A percentile compares a stretch with the other conserved stretches of the same genome.
These are phyloP conservation scores for Candida oleophila DNA, from an alignment of 805 yeast species.

Conservation along the genomic window DNA sequence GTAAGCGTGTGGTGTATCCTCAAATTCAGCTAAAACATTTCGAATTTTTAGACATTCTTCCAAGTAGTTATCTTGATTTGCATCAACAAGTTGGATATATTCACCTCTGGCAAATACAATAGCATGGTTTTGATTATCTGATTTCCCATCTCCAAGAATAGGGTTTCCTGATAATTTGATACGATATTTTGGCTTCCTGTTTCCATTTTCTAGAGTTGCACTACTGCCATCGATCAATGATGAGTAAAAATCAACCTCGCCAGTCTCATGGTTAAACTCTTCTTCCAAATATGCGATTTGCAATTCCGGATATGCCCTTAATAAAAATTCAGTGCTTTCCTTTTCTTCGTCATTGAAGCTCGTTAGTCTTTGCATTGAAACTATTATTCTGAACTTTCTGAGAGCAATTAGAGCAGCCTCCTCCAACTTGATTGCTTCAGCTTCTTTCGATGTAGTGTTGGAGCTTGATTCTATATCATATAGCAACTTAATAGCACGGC, in stretches of 20 bases:
- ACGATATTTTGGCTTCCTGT: constrained; percentile 49
- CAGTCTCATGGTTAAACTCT: constrained; percentile 78
- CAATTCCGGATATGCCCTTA: constrained; percentile 81
- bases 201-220: constrained; percentile 56
- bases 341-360: constrained; percentile 71
- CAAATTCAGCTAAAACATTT: constrained; percentile 80
- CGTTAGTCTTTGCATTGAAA: constrained; percentile 83
- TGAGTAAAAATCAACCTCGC: constrained; percentile 70
- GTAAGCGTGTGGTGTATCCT: constrained; percentile 57
- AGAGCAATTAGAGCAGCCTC: constrained; percentile 65
- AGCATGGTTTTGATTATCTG: constrained; percentile 84
- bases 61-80: constrained; percentile 81
- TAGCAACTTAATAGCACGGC: constrained; percentile 90
- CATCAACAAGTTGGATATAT: constrained; percentile 80
- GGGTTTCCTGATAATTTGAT: constrained; percentile 82
- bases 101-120: constrained; percentile 81
- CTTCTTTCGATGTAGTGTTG: constrained; percentile 64
- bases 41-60: constrained; percentile 84
- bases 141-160: constrained; percentile 84
- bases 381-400: constrained; percentile 77
- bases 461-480: constrained; percentile 64
- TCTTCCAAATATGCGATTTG: constrained; percentile 94
- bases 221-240: constrained; percentile 81
- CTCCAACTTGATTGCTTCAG: constrained; percentile 39
- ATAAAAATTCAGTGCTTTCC: constrained; percentile 76